A percentile compares a stretch with the other conserved stretches of the same genome.
Evolutionary conservation across 73 alveolate species (phyloP).

Genomic region (Tetrahymena malaccensis): DNA sequence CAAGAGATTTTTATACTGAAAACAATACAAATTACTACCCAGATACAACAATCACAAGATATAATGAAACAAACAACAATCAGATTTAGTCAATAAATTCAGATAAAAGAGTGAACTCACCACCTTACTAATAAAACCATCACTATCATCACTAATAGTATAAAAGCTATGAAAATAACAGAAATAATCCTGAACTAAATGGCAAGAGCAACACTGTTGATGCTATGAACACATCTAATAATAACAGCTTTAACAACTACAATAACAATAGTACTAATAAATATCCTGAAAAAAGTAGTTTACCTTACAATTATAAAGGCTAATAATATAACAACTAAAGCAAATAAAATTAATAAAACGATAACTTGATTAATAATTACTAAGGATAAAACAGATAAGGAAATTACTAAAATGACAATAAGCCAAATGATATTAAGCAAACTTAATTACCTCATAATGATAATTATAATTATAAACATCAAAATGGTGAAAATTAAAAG

Average conservation of each 20-base stretch:
- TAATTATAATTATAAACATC: too few species aligned
- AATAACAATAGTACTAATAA: not conserved
- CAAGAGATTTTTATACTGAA: not conserved
- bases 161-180: not conserved
- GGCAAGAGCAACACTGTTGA: not conserved
- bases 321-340: too few species aligned
- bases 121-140: not conserved
- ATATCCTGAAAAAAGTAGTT: not conserved
- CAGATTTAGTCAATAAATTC: not conserved
- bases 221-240: not conserved
- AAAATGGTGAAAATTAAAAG: not conserved
- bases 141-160: not conserved
- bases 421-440: too few species aligned
- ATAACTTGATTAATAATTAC: not conserved
- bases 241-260: not conserved
- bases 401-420: not conserved
- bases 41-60: not conserved
- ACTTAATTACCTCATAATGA: too few species aligned
- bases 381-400: not conserved
- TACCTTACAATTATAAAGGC: not conserved
- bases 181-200: not conserved
- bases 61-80: not conserved
- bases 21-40: not conserved
- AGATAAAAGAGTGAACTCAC: not conserved
- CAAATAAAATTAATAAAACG: not conserved